Evolutionary conservation across 192 early-diverging fungal genomes (phyloP).

Genomic region (Coemansia sp.): DNA sequence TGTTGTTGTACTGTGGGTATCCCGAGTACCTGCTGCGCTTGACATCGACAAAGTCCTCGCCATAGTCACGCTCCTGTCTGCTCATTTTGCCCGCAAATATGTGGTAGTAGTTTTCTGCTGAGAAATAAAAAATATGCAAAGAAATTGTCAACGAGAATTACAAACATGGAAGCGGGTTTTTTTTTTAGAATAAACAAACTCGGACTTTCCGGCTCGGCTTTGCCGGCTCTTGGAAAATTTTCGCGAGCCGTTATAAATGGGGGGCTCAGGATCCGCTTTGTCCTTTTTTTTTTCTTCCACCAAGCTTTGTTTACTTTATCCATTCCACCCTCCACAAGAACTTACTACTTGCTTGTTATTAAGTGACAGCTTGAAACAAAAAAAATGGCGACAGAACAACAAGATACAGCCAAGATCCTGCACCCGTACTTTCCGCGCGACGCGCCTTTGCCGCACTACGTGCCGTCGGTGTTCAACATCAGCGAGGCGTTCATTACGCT

Average conservation of each 20-base stretch:
- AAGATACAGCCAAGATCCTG: neutral
- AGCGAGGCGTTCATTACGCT: slow-evolving; percentile 31
- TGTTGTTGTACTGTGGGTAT: slow-evolving; percentile 5
- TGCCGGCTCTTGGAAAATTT: slow-evolving; percentile 1
- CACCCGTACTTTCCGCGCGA: slow-evolving; percentile 50
- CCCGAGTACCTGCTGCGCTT: slow-evolving; percentile 20
- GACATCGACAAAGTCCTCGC: slow-evolving; percentile 35
- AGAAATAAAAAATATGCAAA: neutral
- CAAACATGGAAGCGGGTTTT: neutral
- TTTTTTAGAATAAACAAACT: slow-evolving; percentile 10
- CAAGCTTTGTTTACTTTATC: too few species aligned
- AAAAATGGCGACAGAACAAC: slow-evolving; percentile 5
- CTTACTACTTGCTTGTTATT: too few species aligned
- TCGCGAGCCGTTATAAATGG: neutral
- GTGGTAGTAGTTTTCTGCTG: neutral
- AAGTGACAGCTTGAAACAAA: too few species aligned
- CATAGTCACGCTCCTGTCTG: slow-evolving; percentile 32
- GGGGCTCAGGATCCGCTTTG: neutral
- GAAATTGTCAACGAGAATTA: neutral
- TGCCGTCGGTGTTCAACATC: slow-evolving; percentile 35
- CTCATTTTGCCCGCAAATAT: slow-evolving; percentile 17
- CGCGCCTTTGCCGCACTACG: slow-evolving; percentile 36
- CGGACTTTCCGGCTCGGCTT: slow-evolving; percentile 20
- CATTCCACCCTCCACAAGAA: too few species aligned
- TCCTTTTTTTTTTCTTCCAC: too few species aligned